Base-by-base conservation (phyloP, 179 eudicot genomes). In the Kewa caespitosa region DNA sequence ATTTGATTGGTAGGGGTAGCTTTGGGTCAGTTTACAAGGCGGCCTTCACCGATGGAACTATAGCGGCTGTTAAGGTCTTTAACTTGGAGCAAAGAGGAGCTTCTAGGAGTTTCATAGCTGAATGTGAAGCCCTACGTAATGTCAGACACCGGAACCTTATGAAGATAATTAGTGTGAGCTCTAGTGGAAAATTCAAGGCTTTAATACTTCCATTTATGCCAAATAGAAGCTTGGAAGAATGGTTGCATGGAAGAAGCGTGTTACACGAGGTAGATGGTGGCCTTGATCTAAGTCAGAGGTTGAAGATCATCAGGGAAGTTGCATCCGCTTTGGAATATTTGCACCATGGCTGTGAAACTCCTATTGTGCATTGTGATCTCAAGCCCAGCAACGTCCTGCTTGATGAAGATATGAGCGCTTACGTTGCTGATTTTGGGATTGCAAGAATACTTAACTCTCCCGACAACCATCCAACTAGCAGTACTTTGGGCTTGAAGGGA, bases 361-460 rank as follows among this genome's bases (percentile, higher is more conserved):
- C 77, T 4, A 60, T 82, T 3, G 74, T 74, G 27, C 85, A 79
- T 36, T 82, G 82, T 63, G 82, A 82, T 55, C 55, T 82, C 36
- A 82, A 81, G 69, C 84, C 84, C 8, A 81, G 79, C 50, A 82
- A 82, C 41, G 48, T 82, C 39, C 65, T 82, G 30, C 76, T 82
- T 52, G 76, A 82, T 27, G 38, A 74, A 61, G 69, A 78, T 27
- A 48, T 74, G 79, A 41, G 31, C 10, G 79, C 79, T 17, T 76
- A 78, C 42, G 72, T 82, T 23, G 67, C 79, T 13, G 84, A 82
- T 69, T 82, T 82, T 74, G 84, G 84, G 42, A 46, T 79, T 61
- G 70, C 82, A n/a, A 79, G 70, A 34, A n/a, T 79, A 33, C 74
- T 74, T 43, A 27, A n/a, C 7, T 28, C 27, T 13, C 67, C 74